These are phyloP conservation scores for Chaetomium fimeti DNA, from an alignment of 495 filamentous ascomycete genomes.

Conservation along the genomic window DNA sequence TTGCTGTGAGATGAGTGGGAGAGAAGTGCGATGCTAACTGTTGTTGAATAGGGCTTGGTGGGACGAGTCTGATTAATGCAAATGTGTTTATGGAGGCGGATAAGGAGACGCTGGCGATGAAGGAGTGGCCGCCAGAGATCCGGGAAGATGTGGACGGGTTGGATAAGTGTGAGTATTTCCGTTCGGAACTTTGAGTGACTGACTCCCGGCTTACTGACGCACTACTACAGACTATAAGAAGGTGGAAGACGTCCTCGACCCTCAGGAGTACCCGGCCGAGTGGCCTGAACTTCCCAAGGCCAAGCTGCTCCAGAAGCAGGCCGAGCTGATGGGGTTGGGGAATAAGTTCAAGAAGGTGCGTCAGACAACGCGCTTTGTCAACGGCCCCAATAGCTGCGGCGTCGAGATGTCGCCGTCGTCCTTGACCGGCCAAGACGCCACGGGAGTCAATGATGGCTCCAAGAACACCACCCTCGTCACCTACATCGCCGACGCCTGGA, in stretches of 20 bases:
- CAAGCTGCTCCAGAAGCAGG: constrained; percentile 57
- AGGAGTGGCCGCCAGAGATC: constrained; percentile 61
- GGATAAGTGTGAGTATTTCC: constrained; percentile 48
- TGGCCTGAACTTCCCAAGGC: constrained; percentile 57
- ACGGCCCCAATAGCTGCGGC: constrained; percentile 59
- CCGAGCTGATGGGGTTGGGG: constrained; percentile 48
- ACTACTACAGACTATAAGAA: constrained; percentile 53
- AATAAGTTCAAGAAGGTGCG: constrained; percentile 56
- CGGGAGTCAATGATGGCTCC: constrained; percentile 65
- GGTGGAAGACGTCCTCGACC: constrained; percentile 58
- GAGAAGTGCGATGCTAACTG: background rate
- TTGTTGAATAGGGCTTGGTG: constrained; percentile 54
- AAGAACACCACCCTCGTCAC: constrained; percentile 65
- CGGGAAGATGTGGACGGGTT: constrained; percentile 45
- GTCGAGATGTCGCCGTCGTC: constrained; percentile 60
- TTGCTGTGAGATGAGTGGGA: background rate
- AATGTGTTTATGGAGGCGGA: constrained; percentile 67
- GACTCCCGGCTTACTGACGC: background rate
- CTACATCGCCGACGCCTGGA: constrained; percentile 70
- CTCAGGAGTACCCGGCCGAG: constrained; percentile 55
- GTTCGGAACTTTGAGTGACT: background rate
- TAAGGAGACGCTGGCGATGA: constrained; percentile 50
- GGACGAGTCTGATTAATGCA: constrained; percentile 64
- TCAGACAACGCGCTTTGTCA: constrained; percentile 61
- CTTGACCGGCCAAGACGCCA: constrained; percentile 60